Conservation (phyloP, 2,329 filamentous ascomycete genomes). For the Amauroascus verrucosus region DNA sequence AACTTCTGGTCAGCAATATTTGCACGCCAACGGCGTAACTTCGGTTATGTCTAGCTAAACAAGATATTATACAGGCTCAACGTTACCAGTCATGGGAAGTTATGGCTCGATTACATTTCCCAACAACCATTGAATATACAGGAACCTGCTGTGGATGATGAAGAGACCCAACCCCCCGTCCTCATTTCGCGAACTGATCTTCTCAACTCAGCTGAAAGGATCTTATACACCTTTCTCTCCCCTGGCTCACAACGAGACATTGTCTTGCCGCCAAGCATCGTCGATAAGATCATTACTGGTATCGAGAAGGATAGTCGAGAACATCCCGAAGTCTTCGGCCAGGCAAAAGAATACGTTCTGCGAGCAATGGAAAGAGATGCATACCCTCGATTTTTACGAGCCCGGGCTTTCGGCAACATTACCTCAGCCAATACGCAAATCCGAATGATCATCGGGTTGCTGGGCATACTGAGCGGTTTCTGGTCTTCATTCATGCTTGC, state of each 20-base stretch:
- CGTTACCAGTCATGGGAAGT: not conserved
- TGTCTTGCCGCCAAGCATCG: not conserved
- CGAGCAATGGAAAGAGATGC: not conserved
- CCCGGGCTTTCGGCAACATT: not conserved
- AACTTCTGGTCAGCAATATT: not conserved
- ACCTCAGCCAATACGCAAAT: not conserved
- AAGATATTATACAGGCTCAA: not conserved
- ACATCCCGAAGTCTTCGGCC: not conserved
- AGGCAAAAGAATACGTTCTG: not conserved
- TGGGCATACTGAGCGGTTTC: not conserved
- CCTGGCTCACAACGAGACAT: not conserved
- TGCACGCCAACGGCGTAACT: not conserved
- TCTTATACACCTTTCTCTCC: not conserved
- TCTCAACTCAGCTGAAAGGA: not conserved
- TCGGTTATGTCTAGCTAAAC: not conserved
- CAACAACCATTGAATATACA: no score
- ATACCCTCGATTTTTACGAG: not conserved
- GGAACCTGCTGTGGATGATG: no score
- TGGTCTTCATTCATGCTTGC: not conserved
- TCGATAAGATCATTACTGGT: not conserved
- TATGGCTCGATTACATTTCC: not conserved
- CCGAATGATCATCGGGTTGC: not conserved
- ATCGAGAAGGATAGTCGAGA: not conserved
- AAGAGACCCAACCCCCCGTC: no score
- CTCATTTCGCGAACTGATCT: not conserved